Percentiles rank a stretch among this genome's conserved stretches.
These are phyloP conservation scores for Microthlaspi erraticum DNA, from an alignment of 345 rosid species.

Conservation along the genomic window DNA sequence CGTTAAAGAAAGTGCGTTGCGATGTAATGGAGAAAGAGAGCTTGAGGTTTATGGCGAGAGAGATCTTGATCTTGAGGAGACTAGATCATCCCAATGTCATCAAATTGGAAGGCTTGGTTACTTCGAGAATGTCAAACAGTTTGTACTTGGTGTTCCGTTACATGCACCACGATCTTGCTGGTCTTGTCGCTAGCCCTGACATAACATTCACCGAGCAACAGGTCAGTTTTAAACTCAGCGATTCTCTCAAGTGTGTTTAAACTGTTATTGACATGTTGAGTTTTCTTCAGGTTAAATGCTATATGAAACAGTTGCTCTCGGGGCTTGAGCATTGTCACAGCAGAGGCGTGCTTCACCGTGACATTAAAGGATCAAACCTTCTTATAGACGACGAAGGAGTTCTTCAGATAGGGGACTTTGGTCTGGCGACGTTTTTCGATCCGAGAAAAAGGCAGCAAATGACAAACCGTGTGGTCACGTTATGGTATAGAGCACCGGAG, in stretches of 20 bases:
- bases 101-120: constrained; percentile 20
- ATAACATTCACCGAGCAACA: constrained; percentile 25
- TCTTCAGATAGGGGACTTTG: constrained; percentile 17
- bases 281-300: constrained; percentile 23
- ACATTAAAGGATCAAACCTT: constrained; percentile 32
- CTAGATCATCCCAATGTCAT: constrained; percentile 27
- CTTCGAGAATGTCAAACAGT: constrained; percentile 29
- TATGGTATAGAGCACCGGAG: constrained; percentile 32
- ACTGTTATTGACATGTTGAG: not conserved
- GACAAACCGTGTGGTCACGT: constrained; percentile 16
- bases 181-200: constrained; percentile 26
- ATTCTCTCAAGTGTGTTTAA: not conserved
- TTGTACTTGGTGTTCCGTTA: constrained; percentile 28
- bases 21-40: constrained; percentile 21
- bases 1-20: constrained; percentile 27
- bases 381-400: constrained; percentile 30
- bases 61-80: constrained; percentile 24
- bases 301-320: constrained; percentile 28
- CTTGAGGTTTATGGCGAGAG: constrained; percentile 31
- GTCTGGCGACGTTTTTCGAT: constrained; percentile 17
- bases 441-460: constrained; percentile 12
- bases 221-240: not conserved
- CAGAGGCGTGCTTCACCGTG: constrained; percentile 31
- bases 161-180: constrained; percentile 25
- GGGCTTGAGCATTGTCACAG: constrained; percentile 28